phyloP scores from a whole-genome alignment of 208 protist species.

The Trypanosoma mega region DNA sequence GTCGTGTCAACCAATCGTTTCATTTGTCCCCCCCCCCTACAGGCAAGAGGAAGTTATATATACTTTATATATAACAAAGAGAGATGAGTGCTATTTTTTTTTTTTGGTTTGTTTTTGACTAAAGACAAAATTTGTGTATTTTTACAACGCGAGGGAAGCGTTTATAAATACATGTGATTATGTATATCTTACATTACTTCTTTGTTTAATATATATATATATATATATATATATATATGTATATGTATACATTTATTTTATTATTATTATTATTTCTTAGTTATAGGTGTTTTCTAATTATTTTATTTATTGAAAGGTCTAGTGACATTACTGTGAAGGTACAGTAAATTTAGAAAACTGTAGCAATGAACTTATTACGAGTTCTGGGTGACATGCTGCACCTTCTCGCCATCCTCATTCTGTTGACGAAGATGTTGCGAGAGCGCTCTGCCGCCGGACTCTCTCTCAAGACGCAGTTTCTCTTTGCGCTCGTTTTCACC shows the following conservation, averaged over 20 bases:
- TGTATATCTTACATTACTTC: conserved; percentile 2
- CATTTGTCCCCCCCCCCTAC: too few relatives aligned
- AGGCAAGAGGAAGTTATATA: too few relatives aligned
- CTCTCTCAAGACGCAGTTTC: conserved; percentile 94
- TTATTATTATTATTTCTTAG: not conserved
- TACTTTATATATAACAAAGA: too few relatives aligned
- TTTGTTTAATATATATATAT: conserved; percentile 4
- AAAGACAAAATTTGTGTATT: too few relatives aligned
- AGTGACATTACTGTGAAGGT: not conserved
- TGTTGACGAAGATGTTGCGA: conserved; percentile 93
- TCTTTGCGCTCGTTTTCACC: conserved; percentile 92
- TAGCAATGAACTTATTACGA: conserved; percentile 86
- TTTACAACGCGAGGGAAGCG: too few relatives aligned
- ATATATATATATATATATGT: not conserved
- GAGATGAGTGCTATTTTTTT: too few relatives aligned
- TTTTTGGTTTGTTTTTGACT: not conserved
- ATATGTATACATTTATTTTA: not conserved
- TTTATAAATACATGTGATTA: too few relatives aligned
- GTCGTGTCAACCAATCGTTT: too few relatives aligned
- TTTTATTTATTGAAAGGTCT: conserved; percentile 3
- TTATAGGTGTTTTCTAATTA: not conserved
- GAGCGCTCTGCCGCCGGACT: conserved; percentile 87
- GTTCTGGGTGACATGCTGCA: conserved; percentile 93
- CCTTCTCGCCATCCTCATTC: conserved; percentile 87
- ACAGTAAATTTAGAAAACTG: not conserved